Evolutionary conservation across 306 rosid genomes (phyloP).

Genomic region (Quercus suber): DNA sequence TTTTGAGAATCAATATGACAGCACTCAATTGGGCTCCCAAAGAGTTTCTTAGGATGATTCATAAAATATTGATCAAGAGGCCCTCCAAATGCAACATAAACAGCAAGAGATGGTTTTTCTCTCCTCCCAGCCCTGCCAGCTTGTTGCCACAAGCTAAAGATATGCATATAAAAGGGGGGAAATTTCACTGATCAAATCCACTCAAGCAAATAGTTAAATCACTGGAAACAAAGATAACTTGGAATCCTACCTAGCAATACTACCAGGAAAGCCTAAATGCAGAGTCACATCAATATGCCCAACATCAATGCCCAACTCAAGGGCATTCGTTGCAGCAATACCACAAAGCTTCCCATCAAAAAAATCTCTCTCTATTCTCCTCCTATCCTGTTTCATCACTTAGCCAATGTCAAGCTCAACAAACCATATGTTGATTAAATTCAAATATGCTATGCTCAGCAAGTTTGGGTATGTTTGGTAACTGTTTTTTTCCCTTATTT

Average conservation of each 20-base stretch:
- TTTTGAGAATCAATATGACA: conserved; percentile 83
- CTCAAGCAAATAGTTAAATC: conserved; percentile 10
- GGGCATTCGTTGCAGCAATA: conserved; percentile 97
- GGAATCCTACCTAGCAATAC: conserved; percentile 70
- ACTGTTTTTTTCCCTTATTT: too few relatives aligned
- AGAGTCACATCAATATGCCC: conserved; percentile 92
- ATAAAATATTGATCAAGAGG: conserved; percentile 96
- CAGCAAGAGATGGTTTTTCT: conserved; percentile 79
- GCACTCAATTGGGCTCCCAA: conserved; percentile 87
- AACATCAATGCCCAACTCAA: conserved; percentile 96
- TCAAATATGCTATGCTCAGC: background rate
- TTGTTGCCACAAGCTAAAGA: conserved; percentile 90
- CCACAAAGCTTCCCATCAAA: conserved; percentile 88
- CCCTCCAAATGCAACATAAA: conserved; percentile 84
- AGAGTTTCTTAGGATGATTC: conserved; percentile 74
- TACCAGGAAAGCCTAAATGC: conserved; percentile 98
- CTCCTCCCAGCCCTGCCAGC: conserved; percentile 98
- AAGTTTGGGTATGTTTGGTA: background rate
- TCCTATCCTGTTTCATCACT: conserved; percentile 64
- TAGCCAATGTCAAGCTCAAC: conserved; percentile 13
- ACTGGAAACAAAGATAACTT: background rate
- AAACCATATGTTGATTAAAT: conserved; percentile 15
- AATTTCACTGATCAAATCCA: conserved; percentile 11
- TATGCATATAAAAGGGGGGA: background rate
- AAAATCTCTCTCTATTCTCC: conserved; percentile 80